Evolutionary conservation across 2,329 filamentous ascomycete genomes (phyloP).

Genomic region (Beauveria scarabaeidicola): DNA sequence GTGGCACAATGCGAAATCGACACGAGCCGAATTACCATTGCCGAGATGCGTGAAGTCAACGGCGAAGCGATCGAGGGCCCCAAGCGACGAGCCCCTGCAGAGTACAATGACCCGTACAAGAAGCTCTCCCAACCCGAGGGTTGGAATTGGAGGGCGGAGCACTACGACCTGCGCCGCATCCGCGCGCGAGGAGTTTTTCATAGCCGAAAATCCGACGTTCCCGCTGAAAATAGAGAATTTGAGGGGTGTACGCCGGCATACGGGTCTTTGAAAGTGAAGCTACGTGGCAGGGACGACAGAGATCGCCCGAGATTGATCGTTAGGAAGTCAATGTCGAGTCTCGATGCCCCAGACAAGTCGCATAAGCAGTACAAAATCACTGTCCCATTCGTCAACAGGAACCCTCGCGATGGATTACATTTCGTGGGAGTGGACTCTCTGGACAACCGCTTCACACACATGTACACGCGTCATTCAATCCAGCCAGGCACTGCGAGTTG

Average conservation of each 20-base stretch:
- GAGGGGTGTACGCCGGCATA: slow-evolving; percentile 49
- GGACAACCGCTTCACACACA: slow-evolving; percentile 80
- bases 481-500: slow-evolving; percentile 73
- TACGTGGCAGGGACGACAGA: slow-evolving; percentile 31
- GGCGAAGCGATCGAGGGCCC: slow-evolving; percentile 28
- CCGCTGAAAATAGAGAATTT: slow-evolving; percentile 46
- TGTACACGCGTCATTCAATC: slow-evolving; percentile 76
- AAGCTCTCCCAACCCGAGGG: slow-evolving; percentile 51
- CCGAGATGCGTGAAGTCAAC: slow-evolving; percentile 28
- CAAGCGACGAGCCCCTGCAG: slow-evolving; percentile 31
- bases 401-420: slow-evolving; percentile 77
- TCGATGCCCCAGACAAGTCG: slow-evolving; percentile 28
- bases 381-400: slow-evolving; percentile 70
- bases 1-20: slow-evolving; percentile 55
- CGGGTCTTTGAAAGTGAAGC: slow-evolving; percentile 40
- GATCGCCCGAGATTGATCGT: slow-evolving; percentile 35
- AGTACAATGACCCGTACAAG: slow-evolving; percentile 59
- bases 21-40: slow-evolving; percentile 43
- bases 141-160: slow-evolving; percentile 58
- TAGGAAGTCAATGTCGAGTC: slow-evolving; percentile 31
- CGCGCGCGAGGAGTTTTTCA: slow-evolving; percentile 50
- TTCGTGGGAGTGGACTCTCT: slow-evolving; percentile 79
- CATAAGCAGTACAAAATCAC: slow-evolving; percentile 40
- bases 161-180: slow-evolving; percentile 66
- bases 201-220: slow-evolving; percentile 42